Evolutionary conservation across 2,329 filamentous ascomycete genomes (phyloP), one percentile per base, ranked within the genome.

Genomic region (Paraconiothyrium sp.): DNA sequence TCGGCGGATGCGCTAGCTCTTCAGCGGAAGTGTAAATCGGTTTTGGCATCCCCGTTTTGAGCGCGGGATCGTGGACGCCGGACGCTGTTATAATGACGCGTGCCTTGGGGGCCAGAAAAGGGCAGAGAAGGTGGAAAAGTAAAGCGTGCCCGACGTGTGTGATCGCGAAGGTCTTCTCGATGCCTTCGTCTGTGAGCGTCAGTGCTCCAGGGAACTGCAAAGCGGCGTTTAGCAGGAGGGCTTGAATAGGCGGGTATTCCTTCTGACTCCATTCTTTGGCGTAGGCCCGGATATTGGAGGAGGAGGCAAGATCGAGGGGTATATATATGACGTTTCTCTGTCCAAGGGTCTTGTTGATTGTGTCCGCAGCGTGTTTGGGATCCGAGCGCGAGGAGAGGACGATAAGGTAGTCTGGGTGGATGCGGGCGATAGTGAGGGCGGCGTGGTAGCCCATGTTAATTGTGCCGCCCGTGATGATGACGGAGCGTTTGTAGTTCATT

Each of bases 111-210:
- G 79, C 78, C 7, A 84, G 71, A 47, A 75, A 54, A 0, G 82
- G 79, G 3, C 71, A 72, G 3, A 87, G 76, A 3, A 85, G 78
- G 57, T 82, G 80, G 67, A 84, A 83, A 0, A 86, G 78, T 2
- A 85, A 71, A 14, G 83, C 80, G 65, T 86, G 83, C 5, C 84
- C 84, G 46, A 85, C 76, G 63, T 86, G 83, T 59, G 79, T 83
- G 63, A 84, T 76, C 4, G 75, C 83, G 64, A 87, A 87, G 7
- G 81, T 83, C 35, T 69, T 65, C 66, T 86, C 84, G 44, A 85
- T 68, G 8, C 81, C 80, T 22, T 85, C 80, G 0, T 55, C 61
- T 0, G 79, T 81, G 51, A 78, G 76, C 0, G 65, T 32, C 1
- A 82, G 54, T 0, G 63, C 63, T 0, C 67, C 68, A 0, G 81